Base-by-base conservation (phyloP, 2,329 filamentous ascomycete genomes). In the Claviceps africana region DNA sequence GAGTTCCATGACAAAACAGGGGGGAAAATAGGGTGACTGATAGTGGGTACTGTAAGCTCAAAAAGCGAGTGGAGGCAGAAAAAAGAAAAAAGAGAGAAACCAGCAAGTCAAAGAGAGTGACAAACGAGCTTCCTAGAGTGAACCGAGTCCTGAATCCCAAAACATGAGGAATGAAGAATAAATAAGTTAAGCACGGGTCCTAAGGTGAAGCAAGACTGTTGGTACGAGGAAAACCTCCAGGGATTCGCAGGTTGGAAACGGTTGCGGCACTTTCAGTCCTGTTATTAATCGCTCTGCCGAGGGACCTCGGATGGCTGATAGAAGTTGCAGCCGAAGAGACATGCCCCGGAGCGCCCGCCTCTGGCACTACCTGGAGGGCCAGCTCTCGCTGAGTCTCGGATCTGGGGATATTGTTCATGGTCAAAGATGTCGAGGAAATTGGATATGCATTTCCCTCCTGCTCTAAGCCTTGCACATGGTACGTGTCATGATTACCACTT, bases 201-300 rank as follows among this genome's bases (percentile, higher is more conserved):
- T 25, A 63, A 17, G 44, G 42, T 45, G 51, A 63, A 61, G 77
- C 53, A 71, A 82, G 59, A 56, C 69, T 58, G 51, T 55, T 63
- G 21, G 48, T 51, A 56, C 66, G 72, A 9, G 81, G 81, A 61
- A 76, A 88, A 58, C 83, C 75, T 11, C 85, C 85, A 3, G 85
- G 85, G 19, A 88, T 76, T 61, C 85, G 82, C 49, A 88, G 66
- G 60, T 83, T 76, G 51, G 80, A 81, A 45, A 86, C 78, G 30
- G 76, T 78, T 13, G 74, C 72, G 7, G 73, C 70, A 57, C 75
- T 73, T 47, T 72, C 67, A 15, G 65, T 67, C 48, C 71, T 62
- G 48, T 59, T 55, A 9, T 60, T 58, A 1, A 59, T 57, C 3
- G 64, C 64, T 37, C 67, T 61, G 11, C 57, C 15, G 57, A 51